These are phyloP conservation scores for Kluyveromyces nonfermentans DNA, from an alignment of 805 yeast genomes.

Conservation along the genomic window DNA sequence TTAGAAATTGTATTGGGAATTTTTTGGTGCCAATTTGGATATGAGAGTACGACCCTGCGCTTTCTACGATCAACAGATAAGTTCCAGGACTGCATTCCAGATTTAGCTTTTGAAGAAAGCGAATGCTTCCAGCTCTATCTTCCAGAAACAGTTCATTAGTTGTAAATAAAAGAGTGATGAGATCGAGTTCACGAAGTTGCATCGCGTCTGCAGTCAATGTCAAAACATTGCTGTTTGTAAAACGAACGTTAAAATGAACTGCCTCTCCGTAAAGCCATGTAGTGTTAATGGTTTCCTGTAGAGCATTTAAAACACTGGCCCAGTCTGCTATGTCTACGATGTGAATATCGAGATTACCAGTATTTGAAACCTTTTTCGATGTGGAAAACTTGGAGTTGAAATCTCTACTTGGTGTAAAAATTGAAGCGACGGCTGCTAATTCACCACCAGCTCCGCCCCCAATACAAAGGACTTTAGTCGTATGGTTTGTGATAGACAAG, in stretches of 20 bases:
- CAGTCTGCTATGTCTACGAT: conserved; percentile 77
- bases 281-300: conserved; percentile 35
- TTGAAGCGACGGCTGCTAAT: conserved; percentile 49
- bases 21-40: conserved; percentile 64
- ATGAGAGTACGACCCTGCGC: conserved; percentile 86
- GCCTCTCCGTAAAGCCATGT: conserved; percentile 46
- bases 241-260: conserved; percentile 27
- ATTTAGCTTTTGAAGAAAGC: conserved; percentile 46
- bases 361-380: neutral
- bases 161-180: conserved; percentile 72
- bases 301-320: conserved; percentile 41
- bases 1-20: conserved; percentile 74
- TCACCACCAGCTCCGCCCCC: conserved; percentile 95
- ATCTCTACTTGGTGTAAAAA: conserved; percentile 35
- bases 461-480: conserved; percentile 42
- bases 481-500: conserved; percentile 10
- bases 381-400: conserved; percentile 14
- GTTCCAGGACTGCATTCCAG: conserved; percentile 46
- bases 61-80: conserved; percentile 60
- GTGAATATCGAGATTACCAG: conserved; percentile 33
- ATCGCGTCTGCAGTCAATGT: conserved; percentile 19
- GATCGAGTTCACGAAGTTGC: conserved; percentile 28
- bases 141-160: conserved; percentile 79
- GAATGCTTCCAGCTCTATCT: conserved; percentile 50
- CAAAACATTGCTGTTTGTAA: conserved; percentile 31